Conservation (phyloP, 306 rosid genomes). For the Phaseolus lunatus region DNA sequence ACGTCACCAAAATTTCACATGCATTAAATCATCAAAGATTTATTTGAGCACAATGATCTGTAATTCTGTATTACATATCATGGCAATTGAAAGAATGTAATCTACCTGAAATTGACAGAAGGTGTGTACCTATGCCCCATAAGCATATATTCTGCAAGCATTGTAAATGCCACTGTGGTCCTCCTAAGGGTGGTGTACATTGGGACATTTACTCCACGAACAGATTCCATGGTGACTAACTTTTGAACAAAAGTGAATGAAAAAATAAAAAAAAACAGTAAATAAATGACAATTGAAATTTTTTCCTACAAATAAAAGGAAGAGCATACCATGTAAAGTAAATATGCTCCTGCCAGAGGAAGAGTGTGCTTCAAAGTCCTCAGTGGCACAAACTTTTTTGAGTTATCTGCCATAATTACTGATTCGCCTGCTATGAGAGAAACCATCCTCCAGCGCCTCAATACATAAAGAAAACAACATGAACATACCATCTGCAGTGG, state of each 20-base stretch:
- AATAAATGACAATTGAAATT: not conserved
- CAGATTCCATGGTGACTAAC: constrained; percentile 89
- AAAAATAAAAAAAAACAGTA: constrained; percentile 33
- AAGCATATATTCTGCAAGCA: constrained; percentile 69
- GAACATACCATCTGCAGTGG: constrained; percentile 80
- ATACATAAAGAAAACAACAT: constrained; percentile 64
- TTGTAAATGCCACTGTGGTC: constrained; percentile 86
- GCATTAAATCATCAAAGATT: constrained; percentile 31
- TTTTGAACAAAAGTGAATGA: constrained; percentile 52
- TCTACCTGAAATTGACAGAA: constrained; percentile 74
- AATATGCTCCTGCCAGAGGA: constrained; percentile 80
- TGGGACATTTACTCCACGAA: constrained; percentile 94
- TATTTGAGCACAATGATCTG: constrained; percentile 31
- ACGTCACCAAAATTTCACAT: constrained; percentile 24
- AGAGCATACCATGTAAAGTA: constrained; percentile 75
- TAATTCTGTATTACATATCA: constrained; percentile 8
- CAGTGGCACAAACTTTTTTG: constrained; percentile 59
- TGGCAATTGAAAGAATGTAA: constrained; percentile 34
- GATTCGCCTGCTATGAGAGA: constrained; percentile 67
- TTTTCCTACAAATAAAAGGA: constrained; percentile 1
- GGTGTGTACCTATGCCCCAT: constrained; percentile 71
- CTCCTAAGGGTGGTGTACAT: constrained; percentile 92
- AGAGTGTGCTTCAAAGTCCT: constrained; percentile 69
- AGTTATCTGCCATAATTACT: constrained; percentile 44
- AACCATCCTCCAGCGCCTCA: constrained; percentile 72